phyloP scores from a whole-genome alignment of 306 rosid genomes.

The Cicer cuneatum region DNA sequence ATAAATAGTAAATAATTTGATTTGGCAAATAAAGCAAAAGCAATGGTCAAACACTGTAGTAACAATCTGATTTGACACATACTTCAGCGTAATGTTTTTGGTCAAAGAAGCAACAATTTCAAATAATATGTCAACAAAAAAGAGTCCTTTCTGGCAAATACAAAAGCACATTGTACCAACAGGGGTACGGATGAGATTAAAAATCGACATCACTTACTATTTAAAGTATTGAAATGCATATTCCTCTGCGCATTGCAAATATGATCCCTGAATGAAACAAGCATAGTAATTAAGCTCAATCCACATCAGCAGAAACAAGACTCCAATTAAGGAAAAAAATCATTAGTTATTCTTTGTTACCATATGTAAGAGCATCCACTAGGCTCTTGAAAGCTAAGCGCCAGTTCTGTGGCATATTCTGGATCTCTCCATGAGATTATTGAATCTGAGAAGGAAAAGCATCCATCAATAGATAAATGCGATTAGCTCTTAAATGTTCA shows the following conservation, averaged over 20 bases:
- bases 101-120: conserved; percentile 22
- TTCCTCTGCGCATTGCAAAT: conserved; percentile 88
- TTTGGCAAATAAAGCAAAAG: conserved; percentile 26
- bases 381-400: conserved; percentile 96
- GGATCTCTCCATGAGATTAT: conserved; percentile 98
- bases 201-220: conserved; percentile 66
- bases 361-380: conserved; percentile 91
- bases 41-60: not conserved
- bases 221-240: conserved; percentile 79
- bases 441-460: conserved; percentile 61
- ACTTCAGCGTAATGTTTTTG: not conserved
- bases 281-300: conserved; percentile 41
- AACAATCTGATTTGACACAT: not conserved
- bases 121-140: conserved; percentile 1
- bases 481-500: not conserved
- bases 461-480: conserved; percentile 31
- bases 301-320: conserved; percentile 40
- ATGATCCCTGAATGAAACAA: conserved; percentile 70
- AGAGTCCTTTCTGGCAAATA: conserved; percentile 13
- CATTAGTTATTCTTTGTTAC: conserved; percentile 51
- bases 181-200: conserved; percentile 21
- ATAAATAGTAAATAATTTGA: conserved; percentile 33
- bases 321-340: not conserved
- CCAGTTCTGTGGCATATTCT: conserved; percentile 87
- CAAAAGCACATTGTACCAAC: not conserved